phyloP scores from a whole-genome alignment of 2,329 filamentous ascomycete genomes.

The Botrytis squamosa region DNA sequence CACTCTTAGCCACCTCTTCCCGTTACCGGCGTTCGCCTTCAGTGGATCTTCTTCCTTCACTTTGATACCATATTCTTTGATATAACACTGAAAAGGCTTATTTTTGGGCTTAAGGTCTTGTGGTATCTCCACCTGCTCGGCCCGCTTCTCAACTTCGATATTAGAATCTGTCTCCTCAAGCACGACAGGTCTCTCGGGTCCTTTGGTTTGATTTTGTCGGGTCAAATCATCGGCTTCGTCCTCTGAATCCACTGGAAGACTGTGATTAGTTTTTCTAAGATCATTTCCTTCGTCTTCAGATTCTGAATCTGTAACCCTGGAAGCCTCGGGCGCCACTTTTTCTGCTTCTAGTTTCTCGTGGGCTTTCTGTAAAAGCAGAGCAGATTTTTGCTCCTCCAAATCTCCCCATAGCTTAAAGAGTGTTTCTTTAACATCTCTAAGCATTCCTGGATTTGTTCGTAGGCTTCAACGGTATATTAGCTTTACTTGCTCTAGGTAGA shows the following conservation, averaged over 20 bases:
- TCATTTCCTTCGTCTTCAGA: slow-evolving; percentile 3
- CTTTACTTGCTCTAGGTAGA: neutral
- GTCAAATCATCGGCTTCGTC: neutral
- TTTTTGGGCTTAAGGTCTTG: slow-evolving; percentile 44
- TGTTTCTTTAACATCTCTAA: slow-evolving; percentile 62
- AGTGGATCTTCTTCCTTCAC: slow-evolving; percentile 42
- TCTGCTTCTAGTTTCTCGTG: slow-evolving; percentile 10
- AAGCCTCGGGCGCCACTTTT: slow-evolving; percentile 26
- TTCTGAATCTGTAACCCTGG: neutral
- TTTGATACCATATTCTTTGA: slow-evolving; percentile 67
- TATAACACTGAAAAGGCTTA: slow-evolving; percentile 66
- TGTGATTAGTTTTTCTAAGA: neutral
- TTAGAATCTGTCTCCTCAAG: neutral
- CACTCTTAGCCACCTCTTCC: slow-evolving; percentile 57
- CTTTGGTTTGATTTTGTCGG: neutral
- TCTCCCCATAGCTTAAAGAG: slow-evolving; percentile 84
- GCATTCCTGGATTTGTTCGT: slow-evolving; percentile 46
- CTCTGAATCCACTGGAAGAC: slow-evolving; percentile 2
- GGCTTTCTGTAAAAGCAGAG: slow-evolving; percentile 28
- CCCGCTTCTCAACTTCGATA: neutral
- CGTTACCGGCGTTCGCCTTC: slow-evolving; percentile 48
- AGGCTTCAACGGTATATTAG: slow-evolving; percentile 47
- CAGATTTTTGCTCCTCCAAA: slow-evolving; percentile 66
- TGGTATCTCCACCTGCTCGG: slow-evolving; percentile 3
- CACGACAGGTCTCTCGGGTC: neutral